Conservation (phyloP, 768 basidiomycete genomes). For the Boletus patriciae region DNA sequence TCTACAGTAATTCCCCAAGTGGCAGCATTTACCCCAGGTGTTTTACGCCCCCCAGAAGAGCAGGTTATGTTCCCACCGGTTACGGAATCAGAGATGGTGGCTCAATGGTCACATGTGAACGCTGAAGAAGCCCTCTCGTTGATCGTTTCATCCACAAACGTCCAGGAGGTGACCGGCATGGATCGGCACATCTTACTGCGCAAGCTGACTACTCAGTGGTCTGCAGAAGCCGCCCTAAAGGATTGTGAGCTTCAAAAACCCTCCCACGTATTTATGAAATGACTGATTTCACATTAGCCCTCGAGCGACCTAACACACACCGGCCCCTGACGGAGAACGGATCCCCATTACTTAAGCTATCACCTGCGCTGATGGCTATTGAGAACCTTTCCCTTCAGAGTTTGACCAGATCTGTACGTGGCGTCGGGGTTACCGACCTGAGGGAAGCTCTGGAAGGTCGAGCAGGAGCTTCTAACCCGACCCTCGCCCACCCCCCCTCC, state of each 20-base stretch:
- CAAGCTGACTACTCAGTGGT: slow-evolving; percentile 64
- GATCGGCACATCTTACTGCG: slow-evolving; percentile 56
- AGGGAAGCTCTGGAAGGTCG: slow-evolving; percentile 88
- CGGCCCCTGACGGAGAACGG: slow-evolving; percentile 69
- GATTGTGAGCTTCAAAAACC: slow-evolving; percentile 57
- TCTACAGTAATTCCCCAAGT: slow-evolving; percentile 40
- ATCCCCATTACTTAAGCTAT: slow-evolving; percentile 75
- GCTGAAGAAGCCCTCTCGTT: slow-evolving; percentile 52
- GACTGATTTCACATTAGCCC: slow-evolving; percentile 39
- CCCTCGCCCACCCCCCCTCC: slow-evolving; percentile 65
- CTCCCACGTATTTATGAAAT: slow-evolving; percentile 13
- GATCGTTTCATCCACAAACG: slow-evolving; percentile 50
- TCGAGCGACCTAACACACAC: slow-evolving; percentile 52
- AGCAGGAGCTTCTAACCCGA: slow-evolving; percentile 77
- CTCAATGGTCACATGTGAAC: slow-evolving; percentile 44
- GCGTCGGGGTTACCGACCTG: slow-evolving; percentile 85
- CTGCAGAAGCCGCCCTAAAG: slow-evolving; percentile 67
- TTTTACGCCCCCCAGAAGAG: slow-evolving; percentile 46
- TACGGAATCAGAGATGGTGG: slow-evolving; percentile 22
- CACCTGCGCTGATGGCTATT: slow-evolving; percentile 86
- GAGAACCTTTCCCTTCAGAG: slow-evolving; percentile 89
- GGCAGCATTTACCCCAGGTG: slow-evolving; percentile 36
- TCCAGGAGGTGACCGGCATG: slow-evolving; percentile 65
- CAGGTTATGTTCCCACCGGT: slow-evolving; percentile 43
- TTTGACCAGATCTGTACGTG: slow-evolving; percentile 71